Conservation (phyloP, 768 basidiomycete genomes). For the Xanthoconium stramineum region DNA sequence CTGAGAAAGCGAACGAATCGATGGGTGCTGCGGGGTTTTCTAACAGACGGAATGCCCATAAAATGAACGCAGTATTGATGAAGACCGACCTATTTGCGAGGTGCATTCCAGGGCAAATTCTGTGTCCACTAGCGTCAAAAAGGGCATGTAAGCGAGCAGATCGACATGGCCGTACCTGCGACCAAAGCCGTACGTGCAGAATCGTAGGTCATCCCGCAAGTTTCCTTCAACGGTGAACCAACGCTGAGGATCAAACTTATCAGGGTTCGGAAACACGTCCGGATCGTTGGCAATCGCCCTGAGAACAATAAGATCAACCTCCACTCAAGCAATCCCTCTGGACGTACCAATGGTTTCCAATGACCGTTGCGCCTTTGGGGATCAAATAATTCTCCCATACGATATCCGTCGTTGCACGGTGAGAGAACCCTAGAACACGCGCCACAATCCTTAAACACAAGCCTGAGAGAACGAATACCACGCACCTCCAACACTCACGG, state of each 20-base stretch:
- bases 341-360: conserved; percentile 13
- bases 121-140: background rate
- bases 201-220: conserved; percentile 6
- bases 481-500: conserved; percentile 30
- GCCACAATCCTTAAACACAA: background rate
- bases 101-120: conserved; percentile 35
- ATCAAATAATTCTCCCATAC: conserved; percentile 36
- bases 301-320: background rate
- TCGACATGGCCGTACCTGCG: conserved; percentile 5
- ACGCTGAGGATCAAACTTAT: conserved; percentile 10
- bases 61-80: conserved; percentile 56
- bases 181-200: conserved; percentile 9
- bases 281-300: conserved; percentile 15
- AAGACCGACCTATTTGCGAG: conserved; percentile 46
- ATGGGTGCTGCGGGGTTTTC: conserved; percentile 50
- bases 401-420: conserved; percentile 60
- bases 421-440: conserved; percentile 49
- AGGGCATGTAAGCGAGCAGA: too few relatives aligned
- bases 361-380: conserved; percentile 22
- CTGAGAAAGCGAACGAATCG: conserved; percentile 57
- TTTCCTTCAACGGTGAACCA: conserved; percentile 2
- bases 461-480: background rate
- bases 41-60: conserved; percentile 59
- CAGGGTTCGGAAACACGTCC: conserved; percentile 9
- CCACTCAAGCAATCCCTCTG: too few relatives aligned